A percentile compares a stretch with the other conserved stretches of the same genome.
Conservation (phyloP, 345 rosid genomes). For the Schrenkiella parvula region DNA sequence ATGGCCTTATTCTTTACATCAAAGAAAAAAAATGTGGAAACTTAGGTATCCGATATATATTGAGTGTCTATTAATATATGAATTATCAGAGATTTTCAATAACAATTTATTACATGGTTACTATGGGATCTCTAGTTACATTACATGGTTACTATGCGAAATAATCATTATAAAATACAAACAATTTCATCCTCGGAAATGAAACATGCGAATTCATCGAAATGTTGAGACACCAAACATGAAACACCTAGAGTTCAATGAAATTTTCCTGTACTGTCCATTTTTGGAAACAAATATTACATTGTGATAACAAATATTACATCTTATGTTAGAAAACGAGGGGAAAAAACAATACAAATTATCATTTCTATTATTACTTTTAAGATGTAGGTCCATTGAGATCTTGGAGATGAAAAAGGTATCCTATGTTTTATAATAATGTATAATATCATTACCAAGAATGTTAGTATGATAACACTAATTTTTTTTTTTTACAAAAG, state of each 20-base stretch:
- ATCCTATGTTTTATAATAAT: conserved; percentile 19
- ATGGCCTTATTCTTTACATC: conserved; percentile 33
- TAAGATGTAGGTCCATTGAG: conserved; percentile 15
- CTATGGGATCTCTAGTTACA: too few relatives aligned
- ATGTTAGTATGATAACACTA: neutral
- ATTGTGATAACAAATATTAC: neutral
- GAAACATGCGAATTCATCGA: conserved; percentile 18
- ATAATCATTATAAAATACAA: neutral
- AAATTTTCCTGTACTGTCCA: neutral
- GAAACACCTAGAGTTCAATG: neutral
- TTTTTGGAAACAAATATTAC: neutral
- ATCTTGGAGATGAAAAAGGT: conserved; percentile 4
- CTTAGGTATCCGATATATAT: conserved; percentile 8
- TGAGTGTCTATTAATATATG: conserved; percentile 5
- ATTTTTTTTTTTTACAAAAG: too few relatives aligned
- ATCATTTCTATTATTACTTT: neutral
- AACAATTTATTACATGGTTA: neutral
- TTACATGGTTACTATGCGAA: neutral
- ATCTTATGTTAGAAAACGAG: neutral
- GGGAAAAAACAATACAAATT: neutral
- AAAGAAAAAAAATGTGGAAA: conserved; percentile 26
- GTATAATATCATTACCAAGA: neutral
- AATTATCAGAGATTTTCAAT: neutral
- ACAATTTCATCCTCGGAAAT: conserved; percentile 7
- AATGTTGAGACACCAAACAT: conserved; percentile 21